Evolutionary conservation across 371 early-diverging fungal species (phyloP).

Genomic region (Mucor mucedo): DNA sequence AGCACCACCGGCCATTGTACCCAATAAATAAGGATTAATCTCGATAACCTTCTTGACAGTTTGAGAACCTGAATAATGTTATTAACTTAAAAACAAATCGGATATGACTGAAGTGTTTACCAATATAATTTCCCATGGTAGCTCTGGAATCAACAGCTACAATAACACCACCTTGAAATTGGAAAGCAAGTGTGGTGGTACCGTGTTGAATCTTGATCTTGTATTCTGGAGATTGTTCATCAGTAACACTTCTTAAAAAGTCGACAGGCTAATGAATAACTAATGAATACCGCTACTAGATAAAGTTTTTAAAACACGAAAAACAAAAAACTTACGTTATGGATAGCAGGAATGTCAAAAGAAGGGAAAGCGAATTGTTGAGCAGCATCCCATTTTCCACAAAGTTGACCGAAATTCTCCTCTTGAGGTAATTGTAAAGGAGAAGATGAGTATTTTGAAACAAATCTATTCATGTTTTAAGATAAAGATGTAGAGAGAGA

Average conservation of each 20-base stretch:
- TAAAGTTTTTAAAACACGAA: neutral
- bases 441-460: constrained; percentile 59
- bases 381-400: constrained; percentile 67
- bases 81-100: neutral
- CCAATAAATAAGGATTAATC: constrained; percentile 98
- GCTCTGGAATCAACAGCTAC: constrained; percentile 99
- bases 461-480: constrained; percentile 59
- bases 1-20: constrained; percentile 99
- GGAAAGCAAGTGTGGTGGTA: constrained; percentile 99
- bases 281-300: neutral
- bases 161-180: constrained; percentile 96
- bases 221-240: constrained; percentile 64
- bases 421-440: constrained; percentile 46
- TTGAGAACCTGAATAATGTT: constrained; percentile 79
- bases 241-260: constrained; percentile 66
- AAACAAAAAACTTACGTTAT: constrained; percentile 58
- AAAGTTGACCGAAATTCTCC: constrained; percentile 34
- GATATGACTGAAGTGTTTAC: constrained; percentile 44
- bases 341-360: constrained; percentile 75
- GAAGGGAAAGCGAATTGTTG: constrained; percentile 70
- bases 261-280: constrained; percentile 59
- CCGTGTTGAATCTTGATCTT: constrained; percentile 94
- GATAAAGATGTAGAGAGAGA: constrained; percentile 1
- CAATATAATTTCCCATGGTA: constrained; percentile 97
- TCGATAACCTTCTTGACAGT: constrained; percentile 99